These are phyloP conservation scores for Castanea crenata DNA, from an alignment of 306 rosid species.

Conservation along the genomic window DNA sequence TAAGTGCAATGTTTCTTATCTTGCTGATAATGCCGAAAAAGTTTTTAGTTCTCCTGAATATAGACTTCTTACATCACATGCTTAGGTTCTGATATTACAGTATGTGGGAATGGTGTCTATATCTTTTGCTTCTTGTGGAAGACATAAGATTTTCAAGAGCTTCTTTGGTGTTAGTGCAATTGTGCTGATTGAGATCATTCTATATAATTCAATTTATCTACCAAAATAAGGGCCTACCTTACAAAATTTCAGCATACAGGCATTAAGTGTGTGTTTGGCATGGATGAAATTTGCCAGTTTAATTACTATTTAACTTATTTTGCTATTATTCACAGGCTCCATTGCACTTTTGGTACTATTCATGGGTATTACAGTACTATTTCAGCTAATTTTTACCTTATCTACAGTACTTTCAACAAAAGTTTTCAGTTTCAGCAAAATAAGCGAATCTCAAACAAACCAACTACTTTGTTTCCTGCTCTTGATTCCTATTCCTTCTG, in stretches of 20 bases:
- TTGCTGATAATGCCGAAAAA: background rate
- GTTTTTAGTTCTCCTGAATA: background rate
- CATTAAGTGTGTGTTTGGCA: background rate
- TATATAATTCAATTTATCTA: slow-evolving; percentile 1
- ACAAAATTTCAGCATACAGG: background rate
- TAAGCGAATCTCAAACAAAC: too few species aligned
- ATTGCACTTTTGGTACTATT: too few species aligned
- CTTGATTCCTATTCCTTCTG: slow-evolving; percentile 11
- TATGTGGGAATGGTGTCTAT: slow-evolving; percentile 3
- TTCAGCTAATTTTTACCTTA: too few species aligned
- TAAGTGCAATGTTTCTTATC: background rate
- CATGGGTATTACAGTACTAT: too few species aligned
- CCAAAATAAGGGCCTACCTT: background rate
- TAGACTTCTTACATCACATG: background rate
- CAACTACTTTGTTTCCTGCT: slow-evolving; percentile 11
- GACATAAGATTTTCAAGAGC: slow-evolving; percentile 10
- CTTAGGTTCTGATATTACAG: background rate
- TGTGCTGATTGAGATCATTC: background rate
- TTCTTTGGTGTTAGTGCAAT: background rate
- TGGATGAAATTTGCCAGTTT: too few species aligned
- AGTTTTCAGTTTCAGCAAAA: too few species aligned
- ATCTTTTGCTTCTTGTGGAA: background rate
- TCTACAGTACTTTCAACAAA: too few species aligned
- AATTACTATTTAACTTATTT: too few species aligned
- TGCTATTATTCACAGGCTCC: too few species aligned